phyloP scores from a whole-genome alignment of 2,329 filamentous ascomycete genomes.

The Cercospora beticola region DNA sequence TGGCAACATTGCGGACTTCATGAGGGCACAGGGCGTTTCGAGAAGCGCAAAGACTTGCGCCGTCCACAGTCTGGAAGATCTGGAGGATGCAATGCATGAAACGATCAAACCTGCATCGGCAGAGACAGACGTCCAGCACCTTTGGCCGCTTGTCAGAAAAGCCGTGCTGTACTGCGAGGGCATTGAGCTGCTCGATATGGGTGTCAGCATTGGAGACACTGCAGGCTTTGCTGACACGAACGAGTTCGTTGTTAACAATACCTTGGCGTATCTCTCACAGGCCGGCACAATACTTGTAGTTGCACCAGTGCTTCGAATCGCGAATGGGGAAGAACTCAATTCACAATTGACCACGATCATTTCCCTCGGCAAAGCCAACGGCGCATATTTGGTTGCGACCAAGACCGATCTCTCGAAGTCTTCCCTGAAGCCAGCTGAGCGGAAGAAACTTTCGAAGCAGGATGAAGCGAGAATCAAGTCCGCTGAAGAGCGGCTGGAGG shows the following conservation, averaged over 20 bases:
- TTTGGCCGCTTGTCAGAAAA: conserved; percentile 25
- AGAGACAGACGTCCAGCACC: not conserved
- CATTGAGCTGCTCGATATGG: conserved; percentile 20
- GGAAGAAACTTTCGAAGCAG: not conserved
- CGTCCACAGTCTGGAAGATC: no score
- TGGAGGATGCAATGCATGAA: conserved; percentile 2
- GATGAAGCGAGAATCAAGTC: not conserved
- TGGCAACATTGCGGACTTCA: no score
- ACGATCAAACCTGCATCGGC: not conserved
- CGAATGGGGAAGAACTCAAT: conserved; percentile 3
- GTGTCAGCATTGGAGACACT: conserved; percentile 23
- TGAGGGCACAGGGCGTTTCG: no score
- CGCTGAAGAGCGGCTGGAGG: not conserved
- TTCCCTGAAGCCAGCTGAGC: not conserved
- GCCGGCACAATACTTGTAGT: conserved; percentile 21
- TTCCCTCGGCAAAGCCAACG: conserved; percentile 18
- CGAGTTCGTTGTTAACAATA: conserved; percentile 18
- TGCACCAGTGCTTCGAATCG: conserved; percentile 12
- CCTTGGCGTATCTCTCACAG: conserved; percentile 18
- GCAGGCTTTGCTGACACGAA: conserved; percentile 26
- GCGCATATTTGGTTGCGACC: not conserved
- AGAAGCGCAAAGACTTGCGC: no score
- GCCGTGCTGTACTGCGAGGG: conserved; percentile 11
- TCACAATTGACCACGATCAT: not conserved
- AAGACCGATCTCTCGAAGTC: conserved; percentile 4